These are phyloP conservation scores for Rhodotorula diobovata DNA, from an alignment of 768 basidiomycete species.

Conservation along the genomic window DNA sequence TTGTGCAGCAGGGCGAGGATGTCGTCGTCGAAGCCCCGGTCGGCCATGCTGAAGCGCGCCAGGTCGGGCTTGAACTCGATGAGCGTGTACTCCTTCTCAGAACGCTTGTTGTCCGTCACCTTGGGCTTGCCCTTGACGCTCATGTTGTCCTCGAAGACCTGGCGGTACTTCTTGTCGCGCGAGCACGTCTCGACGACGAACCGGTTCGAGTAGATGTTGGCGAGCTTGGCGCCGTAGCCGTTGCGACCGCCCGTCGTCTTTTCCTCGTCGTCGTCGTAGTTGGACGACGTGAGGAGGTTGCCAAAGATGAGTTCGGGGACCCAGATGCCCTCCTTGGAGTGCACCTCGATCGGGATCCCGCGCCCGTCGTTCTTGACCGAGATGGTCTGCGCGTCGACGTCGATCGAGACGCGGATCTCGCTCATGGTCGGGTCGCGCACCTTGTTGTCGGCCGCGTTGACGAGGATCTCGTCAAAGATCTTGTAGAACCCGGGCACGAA, in stretches of 20 bases:
- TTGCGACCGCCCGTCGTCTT: slow-evolving; percentile 97
- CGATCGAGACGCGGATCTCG: slow-evolving; percentile 78
- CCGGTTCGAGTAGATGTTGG: slow-evolving; percentile 95
- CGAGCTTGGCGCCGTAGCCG: slow-evolving; percentile 95
- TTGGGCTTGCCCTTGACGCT: slow-evolving; percentile 76
- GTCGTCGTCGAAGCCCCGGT: slow-evolving; percentile 72
- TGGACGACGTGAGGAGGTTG: slow-evolving; percentile 85
- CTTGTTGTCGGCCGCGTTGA: slow-evolving; percentile 99
- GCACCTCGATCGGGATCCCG: slow-evolving; percentile 95
- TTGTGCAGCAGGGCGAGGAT: slow-evolving; percentile 81
- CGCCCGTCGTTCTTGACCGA: slow-evolving; percentile 92
- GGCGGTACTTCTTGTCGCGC: slow-evolving; percentile 90
- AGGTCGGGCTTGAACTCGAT: slow-evolving; percentile 92
- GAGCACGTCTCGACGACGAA: slow-evolving; percentile 89
- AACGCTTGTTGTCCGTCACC: slow-evolving; percentile 84
- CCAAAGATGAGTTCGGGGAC: slow-evolving; percentile 98
- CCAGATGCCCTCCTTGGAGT: slow-evolving; percentile 84
- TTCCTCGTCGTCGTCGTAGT: slow-evolving; percentile 98
- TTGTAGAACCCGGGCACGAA: slow-evolving; percentile 99
- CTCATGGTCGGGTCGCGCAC: slow-evolving; percentile 91
- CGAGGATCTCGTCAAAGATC: slow-evolving; percentile 97
- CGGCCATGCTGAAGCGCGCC: slow-evolving; percentile 71
- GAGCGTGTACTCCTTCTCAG: slow-evolving; percentile 56
- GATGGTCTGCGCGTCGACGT: slow-evolving; percentile 75
- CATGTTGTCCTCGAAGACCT: slow-evolving; percentile 95